These are phyloP conservation scores for Phycomyces nitens DNA, from an alignment of 192 early-diverging fungal species.

Conservation along the genomic window DNA sequence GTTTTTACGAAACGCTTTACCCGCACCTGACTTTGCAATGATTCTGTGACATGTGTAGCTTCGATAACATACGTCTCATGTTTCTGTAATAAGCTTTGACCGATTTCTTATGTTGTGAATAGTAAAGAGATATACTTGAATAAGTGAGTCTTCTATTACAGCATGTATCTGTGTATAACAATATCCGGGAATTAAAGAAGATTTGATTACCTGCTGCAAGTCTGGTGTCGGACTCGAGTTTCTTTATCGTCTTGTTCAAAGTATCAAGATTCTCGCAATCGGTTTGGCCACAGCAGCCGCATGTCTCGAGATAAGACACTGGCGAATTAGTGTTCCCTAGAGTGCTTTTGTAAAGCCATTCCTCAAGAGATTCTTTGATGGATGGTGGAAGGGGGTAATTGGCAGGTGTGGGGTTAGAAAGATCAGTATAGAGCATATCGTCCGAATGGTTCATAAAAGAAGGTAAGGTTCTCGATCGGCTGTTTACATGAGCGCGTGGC, in stretches of 20 bases:
- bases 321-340: neutral
- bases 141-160: too few species aligned
- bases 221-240: constrained; percentile 36
- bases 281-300: constrained; percentile 13
- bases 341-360: constrained; percentile 10
- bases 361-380: constrained; percentile 13
- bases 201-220: constrained; percentile 39
- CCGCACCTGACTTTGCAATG: constrained; percentile 35
- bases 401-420: neutral
- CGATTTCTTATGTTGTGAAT: constrained; percentile 36
- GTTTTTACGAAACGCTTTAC: neutral
- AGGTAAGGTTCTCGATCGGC: neutral
- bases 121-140: neutral
- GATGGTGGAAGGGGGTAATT: constrained; percentile 2
- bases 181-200: neutral
- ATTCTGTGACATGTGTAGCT: constrained; percentile 17
- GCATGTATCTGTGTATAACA: neutral
- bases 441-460: neutral
- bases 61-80: constrained; percentile 37
- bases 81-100: constrained; percentile 39
- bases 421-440: neutral
- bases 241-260: constrained; percentile 16
- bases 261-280: constrained; percentile 15
- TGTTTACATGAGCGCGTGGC: neutral
- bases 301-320: constrained; percentile 6